A percentile compares a stretch with the other conserved stretches of the same genome.
These are phyloP conservation scores for Solanum virginianum DNA, from an alignment of 257 asterid species.

Conservation along the genomic window DNA sequence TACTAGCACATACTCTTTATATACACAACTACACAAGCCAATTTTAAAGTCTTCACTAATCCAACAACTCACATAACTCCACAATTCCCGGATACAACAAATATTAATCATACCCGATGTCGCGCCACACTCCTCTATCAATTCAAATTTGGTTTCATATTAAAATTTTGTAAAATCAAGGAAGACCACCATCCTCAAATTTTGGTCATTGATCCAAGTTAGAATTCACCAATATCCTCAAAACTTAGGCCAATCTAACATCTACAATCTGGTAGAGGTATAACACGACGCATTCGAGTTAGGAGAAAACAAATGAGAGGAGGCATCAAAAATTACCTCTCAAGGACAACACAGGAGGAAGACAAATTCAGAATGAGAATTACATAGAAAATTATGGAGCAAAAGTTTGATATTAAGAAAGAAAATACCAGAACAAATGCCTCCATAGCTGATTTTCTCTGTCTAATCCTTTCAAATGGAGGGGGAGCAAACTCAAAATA, in stretches of 20 bases:
- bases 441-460: conserved; percentile 15
- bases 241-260: not conserved
- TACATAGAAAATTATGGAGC: not conserved
- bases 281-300: not conserved
- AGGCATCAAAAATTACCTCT: not conserved
- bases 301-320: not conserved
- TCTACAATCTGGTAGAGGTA: not conserved
- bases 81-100: not conserved
- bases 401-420: not conserved
- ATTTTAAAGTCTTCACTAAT: not conserved
- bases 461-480: conserved; percentile 68
- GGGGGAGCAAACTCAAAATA: conserved; percentile 77
- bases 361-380: not conserved
- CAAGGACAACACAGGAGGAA: not conserved
- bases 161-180: not conserved
- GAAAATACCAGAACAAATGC: conserved; percentile 33
- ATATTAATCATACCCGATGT: not conserved
- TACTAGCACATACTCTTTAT: not conserved
- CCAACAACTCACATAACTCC: not conserved
- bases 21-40: not conserved
- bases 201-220: not conserved
- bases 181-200: not conserved
- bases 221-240: not conserved
- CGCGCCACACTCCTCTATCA: not conserved
- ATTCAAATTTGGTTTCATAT: not conserved